phyloP scores from a whole-genome alignment of 345 rosid species.

The Syzygium aromaticum region DNA sequence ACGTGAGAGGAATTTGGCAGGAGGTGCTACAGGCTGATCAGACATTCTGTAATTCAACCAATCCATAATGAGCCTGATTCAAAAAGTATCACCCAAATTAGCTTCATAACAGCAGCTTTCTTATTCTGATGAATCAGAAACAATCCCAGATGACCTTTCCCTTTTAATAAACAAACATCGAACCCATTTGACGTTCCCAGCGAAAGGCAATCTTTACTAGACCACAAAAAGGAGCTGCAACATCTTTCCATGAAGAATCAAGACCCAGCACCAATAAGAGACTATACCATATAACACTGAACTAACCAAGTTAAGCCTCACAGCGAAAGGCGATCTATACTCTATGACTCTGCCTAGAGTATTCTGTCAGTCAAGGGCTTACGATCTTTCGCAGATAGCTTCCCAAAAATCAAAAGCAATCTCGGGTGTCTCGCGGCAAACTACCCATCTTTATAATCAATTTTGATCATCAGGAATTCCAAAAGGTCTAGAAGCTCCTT shows the following conservation, averaged over 20 bases:
- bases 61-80: neutral
- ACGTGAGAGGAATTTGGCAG: neutral
- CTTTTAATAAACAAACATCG: neutral
- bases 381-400: neutral
- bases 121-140: neutral
- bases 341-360: neutral
- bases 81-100: neutral
- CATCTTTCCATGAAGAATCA: neutral
- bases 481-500: neutral
- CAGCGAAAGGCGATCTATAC: neutral
- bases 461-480: neutral
- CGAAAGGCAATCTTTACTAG: neutral
- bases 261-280: neutral
- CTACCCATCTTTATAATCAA: neutral
- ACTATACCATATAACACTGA: neutral
- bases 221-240: neutral
- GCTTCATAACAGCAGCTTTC: neutral
- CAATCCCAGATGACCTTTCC: neutral
- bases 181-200: neutral
- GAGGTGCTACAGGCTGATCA: neutral
- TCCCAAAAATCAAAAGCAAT: neutral
- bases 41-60: neutral
- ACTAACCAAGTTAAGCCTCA: neutral
- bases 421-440: neutral
- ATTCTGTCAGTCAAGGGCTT: neutral